These are phyloP conservation scores for Candida sphagnicola DNA, from an alignment of 805 yeast species.

Conservation along the genomic window DNA sequence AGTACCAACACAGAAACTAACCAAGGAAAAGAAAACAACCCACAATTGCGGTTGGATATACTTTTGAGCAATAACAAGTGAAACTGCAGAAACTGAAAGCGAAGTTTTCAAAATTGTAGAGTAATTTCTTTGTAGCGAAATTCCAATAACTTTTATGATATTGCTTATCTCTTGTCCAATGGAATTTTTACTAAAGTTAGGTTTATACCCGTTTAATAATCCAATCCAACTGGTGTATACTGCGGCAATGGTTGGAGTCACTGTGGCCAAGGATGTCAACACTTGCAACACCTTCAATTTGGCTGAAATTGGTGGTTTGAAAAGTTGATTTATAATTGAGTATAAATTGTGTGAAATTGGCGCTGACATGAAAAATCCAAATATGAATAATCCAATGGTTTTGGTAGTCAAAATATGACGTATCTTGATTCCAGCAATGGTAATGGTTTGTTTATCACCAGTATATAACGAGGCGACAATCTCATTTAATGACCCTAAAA, in stretches of 20 bases:
- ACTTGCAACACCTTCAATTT: slow-evolving; percentile 45
- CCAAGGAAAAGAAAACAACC: slow-evolving; percentile 59
- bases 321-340: slow-evolving; percentile 40
- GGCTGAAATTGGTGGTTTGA: slow-evolving; percentile 38
- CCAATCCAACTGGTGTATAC: slow-evolving; percentile 52
- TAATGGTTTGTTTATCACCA: slow-evolving; percentile 31
- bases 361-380: slow-evolving; percentile 51
- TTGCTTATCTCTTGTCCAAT: slow-evolving; percentile 13
- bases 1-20: slow-evolving; percentile 59
- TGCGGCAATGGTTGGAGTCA: slow-evolving; percentile 51
- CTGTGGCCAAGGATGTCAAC: slow-evolving; percentile 46
- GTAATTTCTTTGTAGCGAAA: slow-evolving; percentile 41
- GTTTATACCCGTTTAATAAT: slow-evolving; percentile 38
- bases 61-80: slow-evolving; percentile 53
- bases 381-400: slow-evolving; percentile 51
- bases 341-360: slow-evolving; percentile 58
- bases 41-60: slow-evolving; percentile 55
- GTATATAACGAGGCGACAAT: slow-evolving; percentile 50
- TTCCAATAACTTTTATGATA: slow-evolving; percentile 16
- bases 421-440: slow-evolving; percentile 16
- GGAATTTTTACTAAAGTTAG: slow-evolving; percentile 4
- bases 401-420: slow-evolving; percentile 42
- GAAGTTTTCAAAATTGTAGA: slow-evolving; percentile 47
- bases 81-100: slow-evolving; percentile 49
- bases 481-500: slow-evolving; percentile 56